A percentile compares a stretch with the other conserved stretches of the same genome.
Evolutionary conservation across 2,329 filamentous ascomycete species (phyloP).

Genomic region (Monosporascus sp.): DNA sequence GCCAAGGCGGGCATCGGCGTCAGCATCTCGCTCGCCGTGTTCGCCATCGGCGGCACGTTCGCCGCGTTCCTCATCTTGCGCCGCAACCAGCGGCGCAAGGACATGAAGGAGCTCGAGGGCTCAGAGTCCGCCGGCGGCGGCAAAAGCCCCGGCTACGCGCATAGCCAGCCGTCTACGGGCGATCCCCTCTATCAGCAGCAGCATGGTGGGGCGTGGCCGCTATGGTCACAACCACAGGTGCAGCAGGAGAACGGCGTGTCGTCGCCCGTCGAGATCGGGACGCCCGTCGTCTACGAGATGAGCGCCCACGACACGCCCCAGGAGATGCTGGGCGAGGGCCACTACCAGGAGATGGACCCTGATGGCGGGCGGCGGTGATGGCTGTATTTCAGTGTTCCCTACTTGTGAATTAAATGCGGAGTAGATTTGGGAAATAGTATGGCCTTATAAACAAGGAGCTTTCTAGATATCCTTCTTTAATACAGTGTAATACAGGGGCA

Average conservation of each 20-base stretch:
- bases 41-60: conserved; percentile 24
- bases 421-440: no score
- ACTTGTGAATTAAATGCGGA: no score
- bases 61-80: conserved; percentile 23
- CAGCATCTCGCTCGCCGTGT: conserved; percentile 28
- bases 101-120: conserved; percentile 5
- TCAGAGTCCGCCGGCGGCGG: conserved; percentile 7
- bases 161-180: conserved; percentile 1
- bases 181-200: conserved; percentile 8
- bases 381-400: background rate
- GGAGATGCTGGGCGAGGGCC: conserved; percentile 32
- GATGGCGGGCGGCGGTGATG: background rate
- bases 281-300: conserved; percentile 26
- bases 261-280: conserved; percentile 21
- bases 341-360: conserved; percentile 18
- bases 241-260: background rate
- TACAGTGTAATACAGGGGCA: no score
- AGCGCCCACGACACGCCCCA: conserved; percentile 24
- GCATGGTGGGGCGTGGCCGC: background rate
- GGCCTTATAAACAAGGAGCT: no score
- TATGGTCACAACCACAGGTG: background rate
- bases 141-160: background rate
- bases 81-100: conserved; percentile 14
- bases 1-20: conserved; percentile 31
- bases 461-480: no score